Conservation (phyloP, 192 early-diverging fungal species). For the Jimgerdemannia flammicorona region DNA sequence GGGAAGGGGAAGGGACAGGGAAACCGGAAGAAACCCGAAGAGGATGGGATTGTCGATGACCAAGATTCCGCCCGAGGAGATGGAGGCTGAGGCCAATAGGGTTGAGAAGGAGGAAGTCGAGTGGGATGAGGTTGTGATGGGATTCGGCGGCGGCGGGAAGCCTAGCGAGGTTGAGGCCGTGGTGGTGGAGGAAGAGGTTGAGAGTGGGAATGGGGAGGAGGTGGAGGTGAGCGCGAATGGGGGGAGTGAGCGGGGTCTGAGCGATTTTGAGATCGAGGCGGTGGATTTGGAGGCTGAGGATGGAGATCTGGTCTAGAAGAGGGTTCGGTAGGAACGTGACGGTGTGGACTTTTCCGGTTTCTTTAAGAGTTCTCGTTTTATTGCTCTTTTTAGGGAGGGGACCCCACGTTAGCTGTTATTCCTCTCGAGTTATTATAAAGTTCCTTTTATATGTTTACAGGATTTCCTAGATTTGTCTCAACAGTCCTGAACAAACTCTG, state of each 20-base stretch:
- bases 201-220: background rate
- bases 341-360: no score
- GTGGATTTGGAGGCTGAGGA: background rate
- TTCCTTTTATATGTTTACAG: no score
- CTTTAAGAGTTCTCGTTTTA: no score
- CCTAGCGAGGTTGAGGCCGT: no score
- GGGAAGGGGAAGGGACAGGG: background rate
- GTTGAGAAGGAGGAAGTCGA: background rate
- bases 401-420: no score
- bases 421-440: no score
- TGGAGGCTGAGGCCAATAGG: background rate
- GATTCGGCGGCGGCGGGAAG: no score
- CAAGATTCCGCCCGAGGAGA: background rate
- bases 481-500: no score
- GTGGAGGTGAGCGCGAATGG: background rate
- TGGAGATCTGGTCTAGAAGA: background rate
- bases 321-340: background rate
- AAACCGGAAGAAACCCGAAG: background rate
- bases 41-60: background rate
- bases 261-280: no score
- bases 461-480: no score
- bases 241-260: background rate
- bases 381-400: no score
- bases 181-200: background rate
- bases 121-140: background rate